A percentile compares a stretch with the other conserved stretches of the same genome.
Evolutionary conservation across 208 protist species (phyloP).

Genomic region (Wallacemonas sp.): DNA sequence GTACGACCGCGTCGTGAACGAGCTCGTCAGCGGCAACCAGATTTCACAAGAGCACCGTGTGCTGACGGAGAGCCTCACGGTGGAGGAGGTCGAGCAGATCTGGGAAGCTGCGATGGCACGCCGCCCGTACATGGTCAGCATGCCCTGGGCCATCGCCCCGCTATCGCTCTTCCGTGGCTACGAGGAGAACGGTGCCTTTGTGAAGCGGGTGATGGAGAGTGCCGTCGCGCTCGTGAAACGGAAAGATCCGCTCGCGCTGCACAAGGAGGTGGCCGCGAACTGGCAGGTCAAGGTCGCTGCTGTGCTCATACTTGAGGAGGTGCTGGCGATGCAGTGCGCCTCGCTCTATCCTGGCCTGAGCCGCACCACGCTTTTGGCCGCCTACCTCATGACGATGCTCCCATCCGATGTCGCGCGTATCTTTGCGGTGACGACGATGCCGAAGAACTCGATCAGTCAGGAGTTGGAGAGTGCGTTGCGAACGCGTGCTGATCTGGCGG

Average conservation of each 20-base stretch:
- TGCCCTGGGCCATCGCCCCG: conserved; percentile 57
- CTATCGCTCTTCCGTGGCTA: conserved; percentile 50
- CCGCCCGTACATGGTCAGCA: conserved; percentile 39
- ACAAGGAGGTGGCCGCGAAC: conserved; percentile 79
- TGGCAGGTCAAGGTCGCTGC: conserved; percentile 78
- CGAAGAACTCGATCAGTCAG: conserved; percentile 52
- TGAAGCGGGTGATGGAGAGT: conserved; percentile 75
- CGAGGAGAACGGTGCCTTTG: conserved; percentile 60
- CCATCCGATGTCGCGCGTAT: conserved; percentile 72
- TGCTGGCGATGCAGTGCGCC: conserved; percentile 49
- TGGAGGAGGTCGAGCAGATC: conserved; percentile 77
- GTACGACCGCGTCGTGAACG: conserved; percentile 47
- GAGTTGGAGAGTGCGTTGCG: conserved; percentile 82
- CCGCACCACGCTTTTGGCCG: conserved; percentile 66
- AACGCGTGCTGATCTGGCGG: conserved; percentile 31
- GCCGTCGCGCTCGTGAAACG: conserved; percentile 50
- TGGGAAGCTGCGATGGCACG: conserved; percentile 55
- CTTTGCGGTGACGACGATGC: conserved; percentile 48
- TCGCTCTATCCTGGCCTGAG: conserved; percentile 63
- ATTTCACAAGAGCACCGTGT: conserved; percentile 43
- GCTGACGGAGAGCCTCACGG: conserved; percentile 60
- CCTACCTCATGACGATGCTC: conserved; percentile 73
- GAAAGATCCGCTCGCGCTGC: conserved; percentile 51
- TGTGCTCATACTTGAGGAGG: conserved; percentile 75
- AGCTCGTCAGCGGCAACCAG: conserved; percentile 29